phyloP scores from a whole-genome alignment of 1,284 basidiomycete species.

The Agroathelia rolfsii region DNA sequence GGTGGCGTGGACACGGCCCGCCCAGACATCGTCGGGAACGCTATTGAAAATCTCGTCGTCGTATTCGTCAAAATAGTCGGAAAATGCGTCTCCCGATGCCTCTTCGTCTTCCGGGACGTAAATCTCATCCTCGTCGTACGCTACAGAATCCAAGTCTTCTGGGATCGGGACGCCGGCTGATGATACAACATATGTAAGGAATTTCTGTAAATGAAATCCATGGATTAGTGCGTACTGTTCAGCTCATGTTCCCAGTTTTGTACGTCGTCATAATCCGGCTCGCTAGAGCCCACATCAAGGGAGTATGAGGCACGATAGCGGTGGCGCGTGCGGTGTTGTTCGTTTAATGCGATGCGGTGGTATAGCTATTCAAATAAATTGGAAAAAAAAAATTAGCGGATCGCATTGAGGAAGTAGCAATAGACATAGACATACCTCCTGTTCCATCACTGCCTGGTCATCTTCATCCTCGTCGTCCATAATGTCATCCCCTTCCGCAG shows the following conservation, averaged over 20 bases:
- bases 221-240: slow-evolving; percentile 28
- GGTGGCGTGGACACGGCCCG: no score
- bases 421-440: slow-evolving; percentile 38
- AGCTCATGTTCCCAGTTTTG: slow-evolving; percentile 48
- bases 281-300: slow-evolving; percentile 63
- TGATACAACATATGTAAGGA: no score
- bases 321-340: slow-evolving; percentile 37
- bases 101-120: no score
- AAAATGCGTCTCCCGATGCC: no score
- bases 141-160: no score
- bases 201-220: no score
- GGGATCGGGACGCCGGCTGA: no score
- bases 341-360: slow-evolving; percentile 46
- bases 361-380: slow-evolving; percentile 37
- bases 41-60: no score
- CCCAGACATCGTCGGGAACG: no score
- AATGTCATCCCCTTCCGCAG: slow-evolving; percentile 34
- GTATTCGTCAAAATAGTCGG: no score
- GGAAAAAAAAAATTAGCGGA: slow-evolving; percentile 6
- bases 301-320: slow-evolving; percentile 51
- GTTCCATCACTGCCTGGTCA: slow-evolving; percentile 41
- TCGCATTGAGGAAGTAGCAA: slow-evolving; percentile 4
- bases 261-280: slow-evolving; percentile 57
- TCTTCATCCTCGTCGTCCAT: slow-evolving; percentile 43
- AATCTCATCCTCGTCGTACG: no score